Evolutionary conservation across 2,329 filamentous ascomycete species (phyloP).

Genomic region (Pyricularia pennisetigena): DNA sequence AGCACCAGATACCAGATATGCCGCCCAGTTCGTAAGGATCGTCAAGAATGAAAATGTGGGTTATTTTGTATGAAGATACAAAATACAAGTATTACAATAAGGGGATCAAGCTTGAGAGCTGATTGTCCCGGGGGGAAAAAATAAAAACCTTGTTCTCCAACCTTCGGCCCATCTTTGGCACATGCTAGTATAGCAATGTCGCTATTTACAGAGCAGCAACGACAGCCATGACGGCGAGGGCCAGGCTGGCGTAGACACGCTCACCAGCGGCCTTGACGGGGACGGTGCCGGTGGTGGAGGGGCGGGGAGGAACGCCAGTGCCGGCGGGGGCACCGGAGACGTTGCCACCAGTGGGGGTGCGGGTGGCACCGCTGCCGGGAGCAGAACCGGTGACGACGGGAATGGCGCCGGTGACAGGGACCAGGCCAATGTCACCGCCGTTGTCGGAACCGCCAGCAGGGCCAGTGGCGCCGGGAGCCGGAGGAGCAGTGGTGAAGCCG

Average conservation of each 20-base stretch:
- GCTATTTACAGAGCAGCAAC: constrained; percentile 32
- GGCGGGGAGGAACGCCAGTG: constrained; percentile 18
- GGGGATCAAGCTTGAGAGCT: no score
- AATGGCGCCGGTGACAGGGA: constrained; percentile 27
- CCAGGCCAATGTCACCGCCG: constrained; percentile 24
- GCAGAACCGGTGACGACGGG: constrained; percentile 14
- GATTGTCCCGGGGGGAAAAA: no score
- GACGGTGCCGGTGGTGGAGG: constrained; percentile 20
- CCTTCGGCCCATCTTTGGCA: background rate
- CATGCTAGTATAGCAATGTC: constrained; percentile 32
- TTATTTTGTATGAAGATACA: background rate
- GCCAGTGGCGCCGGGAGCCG: background rate
- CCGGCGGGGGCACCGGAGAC: constrained; percentile 19
- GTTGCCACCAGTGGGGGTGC: constrained; percentile 21
- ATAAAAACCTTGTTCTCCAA: constrained; percentile 1
- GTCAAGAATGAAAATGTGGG: constrained; percentile 10
- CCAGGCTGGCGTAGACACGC: constrained; percentile 28
- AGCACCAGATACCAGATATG: background rate
- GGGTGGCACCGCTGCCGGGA: constrained; percentile 22
- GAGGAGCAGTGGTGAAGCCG: constrained; percentile 30
- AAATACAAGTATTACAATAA: background rate
- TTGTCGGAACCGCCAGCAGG: constrained; percentile 7
- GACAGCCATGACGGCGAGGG: constrained; percentile 26
- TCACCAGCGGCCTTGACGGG: constrained; percentile 20
- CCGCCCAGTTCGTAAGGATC: constrained; percentile 6